phyloP scores from a whole-genome alignment of 2,329 filamentous ascomycete genomes.

The Lachnellula arida region DNA sequence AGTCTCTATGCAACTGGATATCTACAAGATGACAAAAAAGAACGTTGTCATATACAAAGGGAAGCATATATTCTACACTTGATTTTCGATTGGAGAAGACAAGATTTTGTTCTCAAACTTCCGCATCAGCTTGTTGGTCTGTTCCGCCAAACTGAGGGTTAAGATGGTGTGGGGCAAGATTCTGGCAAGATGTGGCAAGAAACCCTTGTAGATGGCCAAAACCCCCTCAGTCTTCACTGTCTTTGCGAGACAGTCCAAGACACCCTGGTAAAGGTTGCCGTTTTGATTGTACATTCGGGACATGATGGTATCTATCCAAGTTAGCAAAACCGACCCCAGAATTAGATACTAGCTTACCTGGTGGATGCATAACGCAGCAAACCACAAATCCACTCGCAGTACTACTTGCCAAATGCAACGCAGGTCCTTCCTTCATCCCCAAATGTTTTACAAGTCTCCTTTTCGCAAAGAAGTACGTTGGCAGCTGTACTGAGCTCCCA shows the following conservation, averaged over 20 bases:
- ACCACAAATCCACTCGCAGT: slow-evolving; percentile 91
- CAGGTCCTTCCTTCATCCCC: slow-evolving; percentile 85
- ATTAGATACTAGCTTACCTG: slow-evolving; percentile 51
- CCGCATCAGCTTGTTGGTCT: slow-evolving; percentile 90
- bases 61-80: slow-evolving; percentile 15
- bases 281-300: slow-evolving; percentile 98
- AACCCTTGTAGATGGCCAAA: slow-evolving; percentile 95
- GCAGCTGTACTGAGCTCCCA: slow-evolving; percentile 90
- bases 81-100: slow-evolving; percentile 33
- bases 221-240: slow-evolving; percentile 88
- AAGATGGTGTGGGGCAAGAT: slow-evolving; percentile 95
- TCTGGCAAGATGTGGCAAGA: slow-evolving; percentile 87
- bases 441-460: slow-evolving; percentile 74
- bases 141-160: slow-evolving; percentile 88
- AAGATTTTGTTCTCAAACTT: slow-evolving; percentile 63
- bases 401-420: slow-evolving; percentile 83
- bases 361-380: slow-evolving; percentile 96
- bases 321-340: slow-evolving; percentile 9
- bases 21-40: slow-evolving; percentile 16
- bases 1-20: slow-evolving; percentile 18
- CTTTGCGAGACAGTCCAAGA: slow-evolving; percentile 87
- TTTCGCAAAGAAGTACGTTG: slow-evolving; percentile 98
- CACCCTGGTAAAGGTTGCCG: slow-evolving; percentile 90
- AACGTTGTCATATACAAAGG: slow-evolving; percentile 5
- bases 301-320: slow-evolving; percentile 80